Conservation (phyloP, 805 yeast species). For the Ogataea trehalophila region DNA sequence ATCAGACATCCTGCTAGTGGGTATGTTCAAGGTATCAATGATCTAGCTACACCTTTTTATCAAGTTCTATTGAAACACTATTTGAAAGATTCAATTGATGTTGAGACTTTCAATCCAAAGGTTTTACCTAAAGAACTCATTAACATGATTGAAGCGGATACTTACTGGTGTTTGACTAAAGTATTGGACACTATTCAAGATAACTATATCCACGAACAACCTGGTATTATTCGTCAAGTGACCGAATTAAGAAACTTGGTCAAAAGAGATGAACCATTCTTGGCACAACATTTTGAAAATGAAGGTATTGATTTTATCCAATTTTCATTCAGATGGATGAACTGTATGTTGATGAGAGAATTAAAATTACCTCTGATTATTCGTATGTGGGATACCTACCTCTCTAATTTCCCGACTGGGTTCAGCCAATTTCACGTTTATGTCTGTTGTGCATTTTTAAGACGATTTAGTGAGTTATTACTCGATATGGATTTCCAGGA, state of each 20-base stretch:
- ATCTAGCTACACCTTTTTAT: conserved; percentile 86
- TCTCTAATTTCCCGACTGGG: conserved; percentile 69
- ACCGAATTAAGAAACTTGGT: conserved; percentile 72
- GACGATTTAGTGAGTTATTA: conserved; percentile 77
- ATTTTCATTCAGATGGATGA: conserved; percentile 98
- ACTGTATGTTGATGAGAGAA: conserved; percentile 93
- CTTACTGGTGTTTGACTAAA: conserved; percentile 94
- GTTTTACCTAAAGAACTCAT: conserved; percentile 54
- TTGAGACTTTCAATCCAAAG: conserved; percentile 60
- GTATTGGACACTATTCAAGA: conserved; percentile 93
- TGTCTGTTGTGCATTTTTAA: conserved; percentile 94
- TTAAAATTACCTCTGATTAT: conserved; percentile 70
- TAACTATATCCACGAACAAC: conserved; percentile 96
- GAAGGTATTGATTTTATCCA: conserved; percentile 94
- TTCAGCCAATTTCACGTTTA: conserved; percentile 92
- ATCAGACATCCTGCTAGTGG: conserved; percentile 97
- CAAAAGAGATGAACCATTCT: conserved; percentile 68
- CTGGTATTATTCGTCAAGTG: conserved; percentile 92
- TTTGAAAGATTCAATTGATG: conserved; percentile 38
- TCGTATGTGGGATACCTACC: conserved; percentile 97
- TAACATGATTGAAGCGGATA: conserved; percentile 83
- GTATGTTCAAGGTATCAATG: conserved; percentile 96
- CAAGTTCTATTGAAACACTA: conserved; percentile 79
- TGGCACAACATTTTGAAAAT: conserved; percentile 66
- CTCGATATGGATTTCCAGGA: conserved; percentile 91